A percentile compares a stretch with the other conserved stretches of the same genome.
phyloP scores from a whole-genome alignment of 2,329 filamentous ascomycete genomes.

The Diaporthe citriasiana region DNA sequence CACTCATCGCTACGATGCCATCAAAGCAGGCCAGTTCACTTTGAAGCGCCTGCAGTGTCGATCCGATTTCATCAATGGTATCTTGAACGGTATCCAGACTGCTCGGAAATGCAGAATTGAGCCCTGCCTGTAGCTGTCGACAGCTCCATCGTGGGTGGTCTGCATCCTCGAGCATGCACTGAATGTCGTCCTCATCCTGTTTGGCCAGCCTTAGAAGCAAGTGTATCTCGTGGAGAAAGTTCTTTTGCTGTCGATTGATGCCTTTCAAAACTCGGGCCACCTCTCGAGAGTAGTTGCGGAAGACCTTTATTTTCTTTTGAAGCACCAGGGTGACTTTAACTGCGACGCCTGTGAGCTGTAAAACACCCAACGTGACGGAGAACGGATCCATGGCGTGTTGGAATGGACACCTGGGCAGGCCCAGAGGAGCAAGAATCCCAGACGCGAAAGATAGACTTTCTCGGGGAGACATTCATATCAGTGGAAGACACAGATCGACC shows the following conservation, averaged over 20 bases:
- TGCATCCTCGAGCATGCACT: slow-evolving; percentile 20
- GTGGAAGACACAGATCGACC: too few relatives aligned
- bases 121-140: neutral
- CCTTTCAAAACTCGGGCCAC: neutral
- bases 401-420: too few relatives aligned
- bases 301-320: slow-evolving; percentile 19
- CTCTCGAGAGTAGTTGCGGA: slow-evolving; percentile 34
- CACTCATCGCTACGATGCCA: neutral
- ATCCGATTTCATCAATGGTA: slow-evolving; percentile 8
- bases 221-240: slow-evolving; percentile 27
- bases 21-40: slow-evolving; percentile 14
- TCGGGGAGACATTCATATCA: neutral
- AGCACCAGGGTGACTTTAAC: slow-evolving; percentile 11
- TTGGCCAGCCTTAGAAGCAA: slow-evolving; percentile 17
- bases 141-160: slow-evolving; percentile 17
- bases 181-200: slow-evolving; percentile 4
- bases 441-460: too few relatives aligned
- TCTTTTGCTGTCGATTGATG: neutral
- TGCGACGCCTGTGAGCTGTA: slow-evolving; percentile 3
- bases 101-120: neutral
- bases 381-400: slow-evolving; percentile 38
- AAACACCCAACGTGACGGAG: slow-evolving; percentile 6
- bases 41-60: neutral
- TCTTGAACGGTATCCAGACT: neutral
- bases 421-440: too few relatives aligned